These are phyloP conservation scores for Halophytophthora polymorphica DNA, from an alignment of 352 stramenopile species.

Conservation along the genomic window DNA sequence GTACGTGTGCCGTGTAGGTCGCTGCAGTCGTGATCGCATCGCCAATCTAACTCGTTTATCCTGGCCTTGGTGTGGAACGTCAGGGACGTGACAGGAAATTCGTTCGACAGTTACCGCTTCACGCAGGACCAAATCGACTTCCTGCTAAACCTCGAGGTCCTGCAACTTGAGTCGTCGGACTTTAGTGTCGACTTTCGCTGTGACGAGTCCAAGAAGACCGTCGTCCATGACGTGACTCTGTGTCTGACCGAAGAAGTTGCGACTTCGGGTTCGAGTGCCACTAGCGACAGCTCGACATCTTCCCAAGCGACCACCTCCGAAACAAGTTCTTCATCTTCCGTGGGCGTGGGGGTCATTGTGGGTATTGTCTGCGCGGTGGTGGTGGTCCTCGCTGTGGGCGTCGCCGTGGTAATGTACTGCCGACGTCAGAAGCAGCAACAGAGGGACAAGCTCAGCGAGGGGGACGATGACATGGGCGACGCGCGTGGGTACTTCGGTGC, in stretches of 20 bases:
- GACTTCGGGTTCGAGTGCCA: slow-evolving; percentile 15
- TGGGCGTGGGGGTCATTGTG: slow-evolving; percentile 18
- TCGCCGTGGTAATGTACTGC: slow-evolving; percentile 17
- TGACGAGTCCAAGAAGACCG: slow-evolving; percentile 21
- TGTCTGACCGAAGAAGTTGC: slow-evolving; percentile 19
- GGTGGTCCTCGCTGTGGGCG: slow-evolving; percentile 8
- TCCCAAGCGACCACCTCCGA: slow-evolving; percentile 5
- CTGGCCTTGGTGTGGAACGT: not conserved
- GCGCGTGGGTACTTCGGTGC: not conserved
- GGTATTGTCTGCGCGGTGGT: slow-evolving; percentile 19
- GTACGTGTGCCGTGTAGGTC: slow-evolving; percentile 8
- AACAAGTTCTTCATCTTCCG: slow-evolving; percentile 15
- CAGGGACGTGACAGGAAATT: slow-evolving; percentile 35
- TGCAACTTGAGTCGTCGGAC: slow-evolving; percentile 24
- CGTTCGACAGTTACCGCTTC: slow-evolving; percentile 30
- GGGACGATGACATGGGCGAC: slow-evolving; percentile 13
- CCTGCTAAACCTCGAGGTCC: slow-evolving; percentile 24
- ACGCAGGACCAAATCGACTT: slow-evolving; percentile 28
- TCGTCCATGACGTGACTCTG: slow-evolving; percentile 21
- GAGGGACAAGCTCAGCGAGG: slow-evolving; percentile 8
- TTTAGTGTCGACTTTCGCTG: slow-evolving; percentile 22
- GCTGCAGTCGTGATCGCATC: not conserved
- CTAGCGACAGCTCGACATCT: slow-evolving; percentile 10
- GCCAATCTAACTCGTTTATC: not conserved
- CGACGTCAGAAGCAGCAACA: slow-evolving; percentile 8